Evolutionary conservation across 352 stramenopile genomes (phyloP), one percentile per base, ranked within the genome.

Genomic region (Pythium grandisporangium): DNA sequence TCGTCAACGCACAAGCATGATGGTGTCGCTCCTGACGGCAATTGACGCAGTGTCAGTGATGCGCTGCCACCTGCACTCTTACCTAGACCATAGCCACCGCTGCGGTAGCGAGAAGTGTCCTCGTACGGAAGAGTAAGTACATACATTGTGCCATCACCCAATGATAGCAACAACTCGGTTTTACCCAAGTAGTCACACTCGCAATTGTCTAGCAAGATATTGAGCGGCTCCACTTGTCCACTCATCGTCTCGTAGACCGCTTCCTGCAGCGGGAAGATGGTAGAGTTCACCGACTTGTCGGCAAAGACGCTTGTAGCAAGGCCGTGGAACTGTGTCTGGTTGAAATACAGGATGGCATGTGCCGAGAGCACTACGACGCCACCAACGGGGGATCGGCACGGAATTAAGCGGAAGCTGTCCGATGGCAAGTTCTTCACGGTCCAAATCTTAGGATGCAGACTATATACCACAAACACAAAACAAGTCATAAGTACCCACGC

Each of bases 371-470:
- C 66, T 4, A 93, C 59, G 3, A 76, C 80, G 11, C 80, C 80
- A 24, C 80, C 80, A 1, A 93, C 57, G 0, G 80, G 78, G 19
- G 70, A 66, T 44, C 63, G 70, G 32, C 77, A 91, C 8, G 80
- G 73, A 17, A 88, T 77, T 11, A 93, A 48, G 1, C 62, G 53
- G 43, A 89, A 88, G 33, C 66, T 82, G 42, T 93, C 77, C 5
- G 77, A 89, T 11, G 80, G 80, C 2, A 93, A 56, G 14, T 86
- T 86, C 41, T 84, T 70, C 7, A 91, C 63, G 8, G 69, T 84
- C 80, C 80, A 93, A 51, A 93, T 93, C 55, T 88, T 90, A 1
- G 80, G 80, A 40, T 93, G 80, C 11, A 93, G 63, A 42, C 70
- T 65, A 41, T 24, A 6, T 16, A 32, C n/a, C n/a, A 51, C 37